A percentile compares a stretch with the other conserved stretches of the same genome.
These are phyloP conservation scores for Daldinia loculata DNA, from an alignment of 495 filamentous ascomycete genomes.

Conservation along the genomic window DNA sequence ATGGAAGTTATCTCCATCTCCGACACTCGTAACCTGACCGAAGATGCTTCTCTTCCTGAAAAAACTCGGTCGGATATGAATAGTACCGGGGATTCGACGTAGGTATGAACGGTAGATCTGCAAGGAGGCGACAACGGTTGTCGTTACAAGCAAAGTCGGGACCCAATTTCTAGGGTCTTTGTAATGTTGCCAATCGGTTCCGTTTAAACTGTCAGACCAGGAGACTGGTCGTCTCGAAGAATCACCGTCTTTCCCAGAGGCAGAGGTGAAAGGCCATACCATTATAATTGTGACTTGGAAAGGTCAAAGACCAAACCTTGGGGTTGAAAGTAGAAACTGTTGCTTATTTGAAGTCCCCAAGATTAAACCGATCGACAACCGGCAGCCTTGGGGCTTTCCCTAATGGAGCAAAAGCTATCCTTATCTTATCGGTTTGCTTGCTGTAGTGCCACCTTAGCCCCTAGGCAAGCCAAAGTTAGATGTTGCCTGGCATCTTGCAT, in stretches of 20 bases:
- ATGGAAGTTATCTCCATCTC: slow-evolving; percentile 94
- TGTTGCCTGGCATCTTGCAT: slow-evolving; percentile 10
- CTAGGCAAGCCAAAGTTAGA: background rate
- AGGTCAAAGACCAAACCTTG: slow-evolving; percentile 14
- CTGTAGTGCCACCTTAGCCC: background rate
- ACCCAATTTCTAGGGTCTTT: slow-evolving; percentile 70
- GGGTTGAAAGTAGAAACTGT: background rate
- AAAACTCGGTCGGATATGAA: slow-evolving; percentile 71
- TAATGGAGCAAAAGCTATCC: slow-evolving; percentile 17
- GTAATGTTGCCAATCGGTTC: slow-evolving; percentile 73
- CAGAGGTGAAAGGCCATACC: slow-evolving; percentile 41
- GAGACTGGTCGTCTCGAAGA: slow-evolving; percentile 50
- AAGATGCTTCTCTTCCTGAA: slow-evolving; percentile 78
- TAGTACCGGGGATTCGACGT: slow-evolving; percentile 78
- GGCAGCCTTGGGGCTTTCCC: slow-evolving; percentile 21
- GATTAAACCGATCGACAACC: slow-evolving; percentile 6
- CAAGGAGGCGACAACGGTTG: slow-evolving; percentile 65
- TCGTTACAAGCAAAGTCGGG: slow-evolving; percentile 74
- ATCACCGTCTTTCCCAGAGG: slow-evolving; percentile 34
- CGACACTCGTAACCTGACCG: slow-evolving; percentile 89
- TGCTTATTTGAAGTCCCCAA: slow-evolving; percentile 10
- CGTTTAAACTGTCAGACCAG: slow-evolving; percentile 62
- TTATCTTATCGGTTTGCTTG: slow-evolving; percentile 30
- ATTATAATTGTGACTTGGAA: slow-evolving; percentile 25
- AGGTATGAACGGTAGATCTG: slow-evolving; percentile 77